Base-by-base conservation (phyloP, 768 basidiomycete genomes). In the Xanthoconium stramineum region DNA sequence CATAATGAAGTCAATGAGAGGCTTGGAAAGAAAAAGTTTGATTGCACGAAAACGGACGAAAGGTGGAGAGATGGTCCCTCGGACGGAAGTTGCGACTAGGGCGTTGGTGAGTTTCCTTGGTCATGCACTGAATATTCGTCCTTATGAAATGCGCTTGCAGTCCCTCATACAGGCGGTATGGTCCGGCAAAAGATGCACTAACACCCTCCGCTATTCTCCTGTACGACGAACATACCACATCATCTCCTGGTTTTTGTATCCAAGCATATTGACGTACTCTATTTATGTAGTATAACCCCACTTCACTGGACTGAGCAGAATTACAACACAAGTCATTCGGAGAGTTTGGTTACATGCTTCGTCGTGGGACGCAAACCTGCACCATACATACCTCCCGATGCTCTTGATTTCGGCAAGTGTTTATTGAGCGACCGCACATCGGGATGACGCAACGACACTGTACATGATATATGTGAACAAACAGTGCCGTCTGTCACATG, bases 1-100 rank as follows among this genome's bases (percentile, higher is more conserved):
- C 96, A 98, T 69, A 98, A 98, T 65, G 88, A 89, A 66, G 94
- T 98, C 54, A 98, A 96, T 65, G 78, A 79, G 68, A 83, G 85
- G 71, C 75, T 98, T 35, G 93, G 94, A 40, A 98, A 97, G 80
- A 77, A 78, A 55, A 69, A 43, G 51, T 98, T 98, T 72, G 85
- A 93, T 69, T 98, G 96, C 69, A 66, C 73, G 35, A 91, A 83
- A 68, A 83, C 88, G 45, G 88, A 90, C 61, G 88, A 92, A 76
- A 77, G 95, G 65, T 98, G 96, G 96, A 90, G 80, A 75, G 91
- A 95, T 70, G 96, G 94, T 1, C 90, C 91, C 24, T 63, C 70
- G 5, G 92, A 98, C 71, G 94, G 93, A 17, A 84, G 88, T 44
- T 98, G 95, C 69, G 93, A 95, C 78, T 94, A 71, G 59, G 43